Conservation (phyloP, 345 rosid species). For the Theobroma cacao region DNA sequence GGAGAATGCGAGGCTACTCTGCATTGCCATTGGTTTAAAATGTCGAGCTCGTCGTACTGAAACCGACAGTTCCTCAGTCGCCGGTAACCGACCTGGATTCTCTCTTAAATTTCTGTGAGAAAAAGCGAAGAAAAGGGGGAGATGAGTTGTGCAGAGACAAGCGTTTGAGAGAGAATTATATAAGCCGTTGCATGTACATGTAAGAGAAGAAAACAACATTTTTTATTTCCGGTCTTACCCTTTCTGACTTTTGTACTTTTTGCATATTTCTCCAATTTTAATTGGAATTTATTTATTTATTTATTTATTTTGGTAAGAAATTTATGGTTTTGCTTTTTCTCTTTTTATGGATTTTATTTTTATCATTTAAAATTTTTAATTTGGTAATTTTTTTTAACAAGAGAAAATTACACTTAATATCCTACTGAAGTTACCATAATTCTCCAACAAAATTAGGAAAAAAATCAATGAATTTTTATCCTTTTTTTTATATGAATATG, state of each 20-base stretch:
- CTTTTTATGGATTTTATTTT: too few relatives aligned
- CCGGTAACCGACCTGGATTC: neutral
- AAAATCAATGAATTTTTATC: too few relatives aligned
- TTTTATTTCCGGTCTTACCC: neutral
- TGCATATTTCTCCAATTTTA: neutral
- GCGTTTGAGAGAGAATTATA: too few relatives aligned
- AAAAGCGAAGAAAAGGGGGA: neutral
- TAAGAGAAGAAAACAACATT: neutral
- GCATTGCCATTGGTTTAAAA: slow-evolving; percentile 1
- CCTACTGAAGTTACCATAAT: too few relatives aligned
- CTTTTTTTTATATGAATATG: too few relatives aligned
- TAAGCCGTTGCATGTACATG: neutral
- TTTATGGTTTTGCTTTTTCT: too few relatives aligned
- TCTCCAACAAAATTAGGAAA: too few relatives aligned
- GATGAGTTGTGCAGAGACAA: too few relatives aligned
- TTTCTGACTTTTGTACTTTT: neutral
- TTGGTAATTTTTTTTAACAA: too few relatives aligned
- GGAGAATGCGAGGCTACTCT: neutral
- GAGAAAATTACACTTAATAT: too few relatives aligned
- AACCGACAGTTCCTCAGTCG: neutral
- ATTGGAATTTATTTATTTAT: neutral
- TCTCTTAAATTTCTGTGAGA: neutral
- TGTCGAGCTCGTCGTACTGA: neutral
- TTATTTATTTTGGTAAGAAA: too few relatives aligned
- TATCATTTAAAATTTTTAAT: too few relatives aligned